Evolutionary conservation across 306 rosid genomes (phyloP), one percentile per base, ranked within the genome.

Genomic region (Echinosophora koreensis): DNA sequence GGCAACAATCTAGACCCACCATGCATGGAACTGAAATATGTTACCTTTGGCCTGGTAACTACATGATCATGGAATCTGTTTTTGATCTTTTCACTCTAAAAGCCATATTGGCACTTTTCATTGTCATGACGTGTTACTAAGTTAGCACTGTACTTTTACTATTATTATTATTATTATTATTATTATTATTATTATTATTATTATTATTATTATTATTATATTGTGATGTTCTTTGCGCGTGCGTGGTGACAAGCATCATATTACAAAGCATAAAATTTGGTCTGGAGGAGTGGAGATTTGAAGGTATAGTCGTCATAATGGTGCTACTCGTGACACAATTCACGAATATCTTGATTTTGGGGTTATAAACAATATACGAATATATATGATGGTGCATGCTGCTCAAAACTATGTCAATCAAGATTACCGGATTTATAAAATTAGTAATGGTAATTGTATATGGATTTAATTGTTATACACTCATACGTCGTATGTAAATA

Each of bases 1-100:
- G 97, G 97, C 2, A 92, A 92, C 71, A 74, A 93, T 2, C 62
- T 91, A 2, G 91, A 84, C 22, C 86, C 98, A 0, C 70, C 85
- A 0, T 84, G 84, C 54, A 67, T 88, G 14, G 58, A 37, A 63
- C 47, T 84, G 63, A 57, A 56, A 34, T 90, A 82, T 41, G 47
- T 74, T 5, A 76, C 71, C 0, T 74, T 27, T 49, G 77, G 50
- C 66, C 73, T 94, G 32, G 62, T 37, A 14, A 78, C 34, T 0
- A 90, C 63, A 64, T 38, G 11, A 16, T 30, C 66, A 52, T 65
- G 34, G 38, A 52, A 52, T 27, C 42, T 52, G 66, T 1, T 35
- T 74, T 63, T 5, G 3, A 59, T n/a, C 35, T 50, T 50, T 75
- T 17, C 54, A 37, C n/a, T 35, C 54, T 42, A 37, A 67, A 47